Conservation (phyloP, 768 basidiomycete species). For the Favolaschia claudopus region DNA sequence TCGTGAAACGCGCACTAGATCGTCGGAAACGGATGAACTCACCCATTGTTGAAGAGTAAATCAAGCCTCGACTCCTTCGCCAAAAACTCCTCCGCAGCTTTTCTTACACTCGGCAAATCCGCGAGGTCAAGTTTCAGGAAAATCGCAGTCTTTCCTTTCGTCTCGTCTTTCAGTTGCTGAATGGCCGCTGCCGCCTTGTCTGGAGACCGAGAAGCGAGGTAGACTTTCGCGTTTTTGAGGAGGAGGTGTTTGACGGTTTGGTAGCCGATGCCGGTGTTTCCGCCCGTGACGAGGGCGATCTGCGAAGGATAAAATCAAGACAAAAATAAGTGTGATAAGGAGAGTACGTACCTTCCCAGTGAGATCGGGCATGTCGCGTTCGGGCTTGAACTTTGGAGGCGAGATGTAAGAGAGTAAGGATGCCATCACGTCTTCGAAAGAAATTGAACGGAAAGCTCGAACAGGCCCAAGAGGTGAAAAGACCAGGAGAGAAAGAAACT, state of each 20-base stretch:
- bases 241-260: no score
- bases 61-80: conserved; percentile 7
- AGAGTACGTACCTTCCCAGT: conserved; percentile 37
- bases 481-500: no score
- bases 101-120: no score
- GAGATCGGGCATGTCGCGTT: conserved; percentile 38
- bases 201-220: conserved; percentile 27
- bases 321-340: conserved; percentile 7
- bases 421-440: no score
- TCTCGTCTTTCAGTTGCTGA: conserved; percentile 17
- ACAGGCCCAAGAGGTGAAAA: no score
- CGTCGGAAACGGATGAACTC: no score
- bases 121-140: conserved; percentile 26
- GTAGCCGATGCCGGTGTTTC: no score
- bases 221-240: conserved; percentile 38
- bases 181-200: conserved; percentile 25
- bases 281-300: no score
- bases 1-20: no score
- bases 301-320: conserved; percentile 9
- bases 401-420: no score
- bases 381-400: not conserved
- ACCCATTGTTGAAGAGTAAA: conserved; percentile 17
- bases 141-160: conserved; percentile 24
- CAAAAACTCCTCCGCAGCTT: no score
- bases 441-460: no score